phyloP scores from a whole-genome alignment of 805 yeast genomes.

The Saccharomycopsis sp. region DNA sequence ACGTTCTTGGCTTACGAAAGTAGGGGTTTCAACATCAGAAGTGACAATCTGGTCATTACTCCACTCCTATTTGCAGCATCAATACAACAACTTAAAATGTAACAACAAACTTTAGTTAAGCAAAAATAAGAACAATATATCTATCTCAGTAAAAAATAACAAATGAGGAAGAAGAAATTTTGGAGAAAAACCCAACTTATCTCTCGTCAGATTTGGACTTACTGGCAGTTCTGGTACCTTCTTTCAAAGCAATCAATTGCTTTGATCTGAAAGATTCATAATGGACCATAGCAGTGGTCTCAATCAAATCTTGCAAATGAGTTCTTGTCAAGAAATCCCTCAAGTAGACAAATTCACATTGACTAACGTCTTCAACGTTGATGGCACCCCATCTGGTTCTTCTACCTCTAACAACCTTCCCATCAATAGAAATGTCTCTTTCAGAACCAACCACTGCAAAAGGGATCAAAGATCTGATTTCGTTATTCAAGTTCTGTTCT shows the following conservation, averaged over 20 bases:
- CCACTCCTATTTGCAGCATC: no score
- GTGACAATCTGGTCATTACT: no score
- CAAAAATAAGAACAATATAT: no score
- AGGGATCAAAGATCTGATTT: conserved; percentile 72
- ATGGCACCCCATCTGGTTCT: conserved; percentile 90
- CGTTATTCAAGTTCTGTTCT: conserved; percentile 63
- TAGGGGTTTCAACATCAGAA: no score
- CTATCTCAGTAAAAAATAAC: no score
- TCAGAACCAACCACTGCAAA: conserved; percentile 94
- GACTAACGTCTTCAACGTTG: conserved; percentile 87
- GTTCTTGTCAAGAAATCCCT: conserved; percentile 93
- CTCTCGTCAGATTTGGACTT: conserved; percentile 16
- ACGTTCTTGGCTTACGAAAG: no score
- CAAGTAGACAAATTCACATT: conserved; percentile 91
- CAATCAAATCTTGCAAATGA: conserved; percentile 91
- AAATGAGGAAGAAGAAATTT: no score
- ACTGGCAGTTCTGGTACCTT: conserved; percentile 47
- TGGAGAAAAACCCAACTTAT: no score
- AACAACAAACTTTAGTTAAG: no score
- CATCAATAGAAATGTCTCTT: conserved; percentile 62
- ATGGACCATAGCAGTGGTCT: conserved; percentile 78
- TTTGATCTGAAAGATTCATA: conserved; percentile 90
- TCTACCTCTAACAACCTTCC: conserved; percentile 80
- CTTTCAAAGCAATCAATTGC: conserved; percentile 89
- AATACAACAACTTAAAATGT: no score